Percentiles rank a stretch among this genome's conserved stretches.
Conservation (phyloP, 2,329 filamentous ascomycete species). For the Penicillium digitatum region DNA sequence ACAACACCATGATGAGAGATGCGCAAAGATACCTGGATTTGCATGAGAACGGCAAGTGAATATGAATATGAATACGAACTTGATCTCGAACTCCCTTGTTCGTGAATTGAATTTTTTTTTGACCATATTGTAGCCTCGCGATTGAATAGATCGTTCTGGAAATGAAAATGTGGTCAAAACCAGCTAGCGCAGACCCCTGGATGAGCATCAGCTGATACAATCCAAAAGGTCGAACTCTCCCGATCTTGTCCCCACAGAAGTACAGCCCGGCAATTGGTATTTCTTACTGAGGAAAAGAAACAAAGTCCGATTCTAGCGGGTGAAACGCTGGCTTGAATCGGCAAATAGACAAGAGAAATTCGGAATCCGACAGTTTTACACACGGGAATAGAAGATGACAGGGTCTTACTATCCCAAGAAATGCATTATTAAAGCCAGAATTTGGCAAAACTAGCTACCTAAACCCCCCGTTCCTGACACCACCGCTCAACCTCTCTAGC, state of each 20-base stretch:
- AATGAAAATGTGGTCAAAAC: not conserved
- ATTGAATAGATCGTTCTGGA: not conserved
- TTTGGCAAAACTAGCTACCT: not conserved
- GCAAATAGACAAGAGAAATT: not conserved
- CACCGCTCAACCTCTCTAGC: slow-evolving; percentile 44
- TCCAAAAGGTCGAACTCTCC: not conserved
- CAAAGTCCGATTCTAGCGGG: too few relatives aligned
- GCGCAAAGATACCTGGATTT: not conserved
- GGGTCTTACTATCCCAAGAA: not conserved
- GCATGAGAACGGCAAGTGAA: not conserved
- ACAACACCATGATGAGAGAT: not conserved
- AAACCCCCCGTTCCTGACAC: slow-evolving; percentile 46
- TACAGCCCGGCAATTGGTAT: too few relatives aligned
- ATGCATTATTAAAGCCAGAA: not conserved
- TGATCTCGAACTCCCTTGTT: not conserved
- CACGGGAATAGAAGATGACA: not conserved
- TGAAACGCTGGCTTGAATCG: not conserved
- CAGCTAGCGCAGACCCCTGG: not conserved
- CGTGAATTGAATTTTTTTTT: too few relatives aligned
- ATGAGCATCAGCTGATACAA: not conserved
- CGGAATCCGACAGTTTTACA: not conserved
- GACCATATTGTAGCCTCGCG: not conserved
- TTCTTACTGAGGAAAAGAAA: not conserved
- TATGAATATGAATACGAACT: not conserved
- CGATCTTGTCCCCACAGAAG: not conserved